Evolutionary conservation across 352 stramenopile genomes (phyloP), one percentile per base, ranked within the genome.

Genomic region (Pythium brachiatum): DNA sequence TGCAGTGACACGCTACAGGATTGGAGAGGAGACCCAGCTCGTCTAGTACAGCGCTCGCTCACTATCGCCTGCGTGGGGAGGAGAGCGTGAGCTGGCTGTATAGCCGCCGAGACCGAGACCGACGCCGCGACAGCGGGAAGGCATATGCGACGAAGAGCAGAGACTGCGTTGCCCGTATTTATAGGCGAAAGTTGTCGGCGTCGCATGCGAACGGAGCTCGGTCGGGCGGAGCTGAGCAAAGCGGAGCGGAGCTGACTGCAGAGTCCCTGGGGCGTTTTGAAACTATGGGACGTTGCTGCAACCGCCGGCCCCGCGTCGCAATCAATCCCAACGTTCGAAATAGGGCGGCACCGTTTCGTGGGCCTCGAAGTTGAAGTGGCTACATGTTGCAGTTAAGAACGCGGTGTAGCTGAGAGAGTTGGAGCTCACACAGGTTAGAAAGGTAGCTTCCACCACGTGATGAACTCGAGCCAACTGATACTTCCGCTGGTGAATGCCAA

Each of bases 401-500:
- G 29, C 5, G 5, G 9, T 34, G 9, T 5, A 34, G 29, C 29
- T 34, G 9, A 34, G 29, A 34, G 5, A 9, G 29, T 11, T 5
- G 29, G 29, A 11, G 29, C 29, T 34, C 29, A 9, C 23, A 46
- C n/a, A 26, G 29, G 23, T 64, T 68, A 89, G 68, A 87, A 89
- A 16, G 79, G 76, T 16, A 81, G 63, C 78, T 90, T 89, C 82
- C 82, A 89, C 79, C 76, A 91, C 57, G 79, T 66, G 66, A 91
- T 88, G 75, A 91, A 91, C 68, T 91, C 82, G 50, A 60, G 65
- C 80, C 82, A 91, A 64, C 66, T 77, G 66, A 91, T 89, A 27
- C 70, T 64, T 16, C 82, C 82, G 56, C 81, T 91, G 58, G 12
- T 20, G 23, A 53, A 44, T 18, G 23, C 38, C 15, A 44, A 32